Conservation (phyloP, 768 basidiomycete species). For the Sarcodon sp. region DNA sequence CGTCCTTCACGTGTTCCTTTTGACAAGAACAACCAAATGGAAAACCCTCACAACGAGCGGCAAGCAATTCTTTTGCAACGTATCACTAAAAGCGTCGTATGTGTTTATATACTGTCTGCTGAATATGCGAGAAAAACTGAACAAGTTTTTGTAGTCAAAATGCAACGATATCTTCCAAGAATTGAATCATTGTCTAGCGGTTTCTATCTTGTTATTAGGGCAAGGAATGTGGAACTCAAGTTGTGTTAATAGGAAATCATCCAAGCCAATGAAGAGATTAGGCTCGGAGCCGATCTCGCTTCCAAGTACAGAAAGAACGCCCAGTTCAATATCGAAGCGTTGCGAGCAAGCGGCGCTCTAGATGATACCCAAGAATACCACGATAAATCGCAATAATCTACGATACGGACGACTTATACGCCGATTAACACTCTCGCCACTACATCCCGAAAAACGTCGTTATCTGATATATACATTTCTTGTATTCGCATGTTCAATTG, state of each 20-base stretch:
- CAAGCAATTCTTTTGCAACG: conserved; percentile 86
- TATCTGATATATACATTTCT: no score
- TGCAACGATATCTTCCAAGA: conserved; percentile 87
- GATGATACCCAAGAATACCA: no score
- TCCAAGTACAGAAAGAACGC: conserved; percentile 89
- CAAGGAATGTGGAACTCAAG: not conserved
- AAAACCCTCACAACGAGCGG: conserved; percentile 89
- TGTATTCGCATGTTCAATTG: no score
- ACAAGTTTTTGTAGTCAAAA: conserved; percentile 47
- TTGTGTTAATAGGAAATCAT: conserved; percentile 50
- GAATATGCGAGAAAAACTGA: not conserved
- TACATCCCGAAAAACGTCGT: no score
- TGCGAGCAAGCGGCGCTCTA: conserved; percentile 24
- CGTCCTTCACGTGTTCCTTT: conserved; percentile 2
- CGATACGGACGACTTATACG: no score
- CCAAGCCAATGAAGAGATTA: conserved; percentile 63
- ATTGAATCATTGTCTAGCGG: conserved; percentile 81
- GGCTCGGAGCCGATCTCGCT: conserved; percentile 72
- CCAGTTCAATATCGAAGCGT: conserved; percentile 80
- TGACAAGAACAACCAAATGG: conserved; percentile 36
- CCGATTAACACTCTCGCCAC: no score
- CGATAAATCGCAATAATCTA: no score
- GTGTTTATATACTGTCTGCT: not conserved
- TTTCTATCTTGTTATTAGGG: conserved; percentile 17
- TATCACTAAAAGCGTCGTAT: conserved; percentile 80